phyloP scores from a whole-genome alignment of 1,284 basidiomycete genomes.

The Apiotrichum gracile region DNA sequence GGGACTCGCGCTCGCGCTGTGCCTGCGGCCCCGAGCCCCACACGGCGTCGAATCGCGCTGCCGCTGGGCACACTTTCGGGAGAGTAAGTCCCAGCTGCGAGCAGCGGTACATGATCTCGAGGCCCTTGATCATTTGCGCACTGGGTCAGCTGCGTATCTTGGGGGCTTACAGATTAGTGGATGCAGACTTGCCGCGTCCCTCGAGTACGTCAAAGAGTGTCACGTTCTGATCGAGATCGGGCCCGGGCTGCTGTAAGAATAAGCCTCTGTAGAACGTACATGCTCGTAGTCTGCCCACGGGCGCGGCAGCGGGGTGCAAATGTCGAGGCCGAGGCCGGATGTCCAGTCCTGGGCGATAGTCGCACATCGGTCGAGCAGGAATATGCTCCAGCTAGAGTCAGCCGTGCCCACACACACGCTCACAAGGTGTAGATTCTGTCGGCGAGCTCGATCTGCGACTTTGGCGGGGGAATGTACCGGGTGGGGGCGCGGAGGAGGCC shows the following conservation, averaged over 20 bases:
- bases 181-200: not conserved
- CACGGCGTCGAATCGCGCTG: not conserved
- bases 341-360: conserved; percentile 9
- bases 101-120: not conserved
- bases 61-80: not conserved
- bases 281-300: conserved; percentile 12
- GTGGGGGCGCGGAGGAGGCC: not conserved
- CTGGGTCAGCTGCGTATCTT: not conserved
- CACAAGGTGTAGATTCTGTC: conserved; percentile 21
- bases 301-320: conserved; percentile 15
- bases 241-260: not conserved
- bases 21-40: not conserved
- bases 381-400: conserved; percentile 17
- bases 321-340: conserved; percentile 2
- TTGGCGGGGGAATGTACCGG: not conserved
- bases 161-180: not conserved
- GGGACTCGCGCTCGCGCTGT: not conserved
- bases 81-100: not conserved
- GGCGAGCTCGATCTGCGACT: conserved; percentile 12
- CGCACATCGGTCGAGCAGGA: conserved; percentile 11
- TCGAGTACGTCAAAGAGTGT: conserved; percentile 5
- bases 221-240: not conserved
- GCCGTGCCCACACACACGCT: not conserved
- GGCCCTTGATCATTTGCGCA: conserved; percentile 6
- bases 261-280: not conserved